These are phyloP conservation scores for Candida succiphila DNA, from an alignment of 805 yeast species.

Conservation along the genomic window DNA sequence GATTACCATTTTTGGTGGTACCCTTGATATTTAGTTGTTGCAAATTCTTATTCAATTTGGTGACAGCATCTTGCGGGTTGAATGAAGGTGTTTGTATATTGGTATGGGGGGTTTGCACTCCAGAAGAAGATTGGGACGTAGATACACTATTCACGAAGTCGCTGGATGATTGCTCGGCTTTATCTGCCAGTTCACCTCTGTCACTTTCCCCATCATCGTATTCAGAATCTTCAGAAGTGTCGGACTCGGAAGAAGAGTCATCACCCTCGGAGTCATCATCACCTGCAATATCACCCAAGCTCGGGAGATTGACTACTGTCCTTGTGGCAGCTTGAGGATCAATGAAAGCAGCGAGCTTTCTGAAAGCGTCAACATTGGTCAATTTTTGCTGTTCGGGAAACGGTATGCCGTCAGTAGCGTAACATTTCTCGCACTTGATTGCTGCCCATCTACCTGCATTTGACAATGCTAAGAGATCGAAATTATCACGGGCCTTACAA, in stretches of 20 bases:
- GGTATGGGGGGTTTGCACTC: too few relatives aligned
- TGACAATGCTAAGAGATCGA: background rate
- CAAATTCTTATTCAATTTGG: too few relatives aligned
- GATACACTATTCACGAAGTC: too few relatives aligned
- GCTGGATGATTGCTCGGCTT: too few relatives aligned
- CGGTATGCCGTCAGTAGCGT: background rate
- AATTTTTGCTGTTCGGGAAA: background rate
- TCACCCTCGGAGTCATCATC: background rate
- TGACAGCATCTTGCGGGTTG: too few relatives aligned
- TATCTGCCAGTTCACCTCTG: too few relatives aligned
- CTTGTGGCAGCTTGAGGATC: background rate
- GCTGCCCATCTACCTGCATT: background rate
- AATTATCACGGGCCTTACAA: background rate
- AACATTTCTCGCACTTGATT: background rate
- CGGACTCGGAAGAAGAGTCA: too few relatives aligned
- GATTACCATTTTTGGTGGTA: too few relatives aligned
- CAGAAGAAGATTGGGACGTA: too few relatives aligned
- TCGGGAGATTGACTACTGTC: background rate
- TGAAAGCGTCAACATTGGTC: background rate
- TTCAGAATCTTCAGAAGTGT: background rate
- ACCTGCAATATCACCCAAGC: background rate
- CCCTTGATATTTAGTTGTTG: too few relatives aligned
- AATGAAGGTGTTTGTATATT: too few relatives aligned
- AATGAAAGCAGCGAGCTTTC: background rate
- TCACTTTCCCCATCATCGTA: background rate